Conservation (phyloP, 257 asterid species). For the Mentha longifolia region DNA sequence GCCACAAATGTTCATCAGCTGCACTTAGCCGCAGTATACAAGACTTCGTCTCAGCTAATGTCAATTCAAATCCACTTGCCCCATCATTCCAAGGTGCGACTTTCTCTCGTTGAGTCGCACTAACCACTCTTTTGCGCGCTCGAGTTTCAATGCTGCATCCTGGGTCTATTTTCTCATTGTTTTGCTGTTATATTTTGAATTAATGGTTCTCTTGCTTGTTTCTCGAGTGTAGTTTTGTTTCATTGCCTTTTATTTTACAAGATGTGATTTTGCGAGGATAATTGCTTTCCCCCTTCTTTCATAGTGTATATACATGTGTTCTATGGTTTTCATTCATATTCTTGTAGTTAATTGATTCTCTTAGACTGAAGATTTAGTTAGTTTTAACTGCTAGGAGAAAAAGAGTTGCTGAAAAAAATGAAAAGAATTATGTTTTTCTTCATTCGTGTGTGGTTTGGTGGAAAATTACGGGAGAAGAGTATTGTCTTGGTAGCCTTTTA, state of each 20-base stretch:
- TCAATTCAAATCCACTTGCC: conserved; percentile 39
- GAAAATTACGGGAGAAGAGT: not conserved
- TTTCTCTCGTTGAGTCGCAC: not conserved
- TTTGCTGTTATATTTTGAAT: conserved; percentile 12
- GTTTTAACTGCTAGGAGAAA: conserved; percentile 5
- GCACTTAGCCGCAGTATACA: conserved; percentile 31
- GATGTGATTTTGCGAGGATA: not conserved
- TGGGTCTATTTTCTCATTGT: conserved; percentile 3
- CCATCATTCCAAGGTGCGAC: conserved; percentile 49
- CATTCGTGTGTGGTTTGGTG: not conserved
- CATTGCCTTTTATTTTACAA: not conserved
- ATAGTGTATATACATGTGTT: not conserved
- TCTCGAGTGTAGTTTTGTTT: not conserved
- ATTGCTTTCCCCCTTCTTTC: not conserved
- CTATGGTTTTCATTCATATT: conserved; percentile 6
- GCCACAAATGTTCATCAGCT: conserved; percentile 25
- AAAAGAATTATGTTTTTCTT: not conserved
- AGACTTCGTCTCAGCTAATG: conserved; percentile 24
- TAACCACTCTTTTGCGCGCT: not conserved
- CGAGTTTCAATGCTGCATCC: conserved; percentile 4
- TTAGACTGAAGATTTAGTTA: not conserved
- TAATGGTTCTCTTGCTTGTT: not conserved
- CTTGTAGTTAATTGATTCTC: conserved; percentile 7
- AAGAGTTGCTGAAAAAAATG: not conserved
- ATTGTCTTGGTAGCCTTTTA: not conserved